Evolutionary conservation across 2,329 filamentous ascomycete genomes (phyloP), one percentile per base, ranked within the genome.

Genomic region (Penicillium sp.): DNA sequence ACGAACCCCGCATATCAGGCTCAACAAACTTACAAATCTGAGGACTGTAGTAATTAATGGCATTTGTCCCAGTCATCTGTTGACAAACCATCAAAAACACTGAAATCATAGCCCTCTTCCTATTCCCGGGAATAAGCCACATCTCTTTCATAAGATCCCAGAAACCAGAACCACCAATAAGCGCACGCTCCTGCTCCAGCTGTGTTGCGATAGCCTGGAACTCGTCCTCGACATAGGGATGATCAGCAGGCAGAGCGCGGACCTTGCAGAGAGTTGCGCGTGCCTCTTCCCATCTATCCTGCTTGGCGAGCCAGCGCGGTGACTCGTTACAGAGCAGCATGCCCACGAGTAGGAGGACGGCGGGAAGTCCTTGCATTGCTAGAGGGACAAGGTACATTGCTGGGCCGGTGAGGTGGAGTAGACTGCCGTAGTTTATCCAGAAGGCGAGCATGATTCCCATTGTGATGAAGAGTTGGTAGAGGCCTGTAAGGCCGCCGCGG

Each of bases 1-100:
- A 44, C 4, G 14, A 8, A 7, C n/a, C 35, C 35, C 1, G 13
- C 14, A 8, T 16, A 10, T 13, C 38, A 7, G 13, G 16, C 10
- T 28, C 13, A 9, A 36, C 1, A 4, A 31, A 53, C 40, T 74
- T 72, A 73, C 90, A 90, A 61, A 90, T 89, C 49, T 81, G 79
- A 0, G 87, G 87, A 0, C 84, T 83, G 58, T 89, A 88, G 73
- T 87, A 87, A 67, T 86, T 83, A 5, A 86, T 78, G 0, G 81
- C 80, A 51, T 83, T 83, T 41, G 82, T 70, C 27, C 74, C 75
- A 0, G 75, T 79, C 74, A 79, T 77, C 62, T 81, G 77, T 56
- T 81, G 78, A 63, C 76, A 79, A 33, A 79, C 67, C 77, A 81
- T 80, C 27, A 81, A 69, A n/a, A 69, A 70, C 50, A 81, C 76